Evolutionary conservation across 495 filamentous ascomycete genomes (phyloP).

Genomic region (Evernia prunastri): DNA sequence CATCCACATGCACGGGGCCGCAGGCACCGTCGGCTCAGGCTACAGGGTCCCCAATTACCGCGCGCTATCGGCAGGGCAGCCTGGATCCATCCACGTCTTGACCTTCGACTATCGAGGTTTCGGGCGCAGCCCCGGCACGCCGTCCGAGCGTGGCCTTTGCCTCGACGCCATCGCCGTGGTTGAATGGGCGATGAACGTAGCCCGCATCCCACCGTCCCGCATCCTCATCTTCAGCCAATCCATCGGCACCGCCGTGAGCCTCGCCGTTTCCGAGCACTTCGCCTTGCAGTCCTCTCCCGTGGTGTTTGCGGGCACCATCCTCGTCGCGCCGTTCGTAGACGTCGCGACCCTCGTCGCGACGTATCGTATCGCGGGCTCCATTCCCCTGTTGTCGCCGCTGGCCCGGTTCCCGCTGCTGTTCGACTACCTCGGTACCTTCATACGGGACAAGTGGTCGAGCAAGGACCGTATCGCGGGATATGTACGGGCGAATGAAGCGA

Average conservation of each 20-base stretch:
- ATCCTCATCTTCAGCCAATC: constrained; percentile 72
- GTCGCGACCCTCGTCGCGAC: constrained; percentile 39
- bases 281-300: constrained; percentile 33
- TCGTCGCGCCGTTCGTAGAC: constrained; percentile 42
- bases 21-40: constrained; percentile 58
- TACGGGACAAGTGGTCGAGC: constrained; percentile 42
- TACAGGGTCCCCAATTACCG: constrained; percentile 58
- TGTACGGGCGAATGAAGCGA: constrained; percentile 30
- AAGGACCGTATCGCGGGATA: constrained; percentile 37
- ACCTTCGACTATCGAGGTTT: constrained; percentile 77
- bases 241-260: constrained; percentile 67
- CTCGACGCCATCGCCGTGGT: constrained; percentile 59
- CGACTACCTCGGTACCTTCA: constrained; percentile 34
- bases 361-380: constrained; percentile 39
- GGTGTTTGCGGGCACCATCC: constrained; percentile 33
- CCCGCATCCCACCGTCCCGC: constrained; percentile 53
- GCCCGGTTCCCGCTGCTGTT: constrained; percentile 36
- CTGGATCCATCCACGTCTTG: constrained; percentile 53
- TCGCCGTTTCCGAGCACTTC: constrained; percentile 58
- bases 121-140: constrained; percentile 61
- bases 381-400: constrained; percentile 41
- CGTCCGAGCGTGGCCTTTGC: constrained; percentile 66
- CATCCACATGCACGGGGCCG: constrained; percentile 51
- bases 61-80: constrained; percentile 50
- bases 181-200: constrained; percentile 58